Evolutionary conservation across 1,139 yeast genomes (phyloP), one percentile per base, ranked within the genome.

Genomic region (Williopsis jadinii): DNA sequence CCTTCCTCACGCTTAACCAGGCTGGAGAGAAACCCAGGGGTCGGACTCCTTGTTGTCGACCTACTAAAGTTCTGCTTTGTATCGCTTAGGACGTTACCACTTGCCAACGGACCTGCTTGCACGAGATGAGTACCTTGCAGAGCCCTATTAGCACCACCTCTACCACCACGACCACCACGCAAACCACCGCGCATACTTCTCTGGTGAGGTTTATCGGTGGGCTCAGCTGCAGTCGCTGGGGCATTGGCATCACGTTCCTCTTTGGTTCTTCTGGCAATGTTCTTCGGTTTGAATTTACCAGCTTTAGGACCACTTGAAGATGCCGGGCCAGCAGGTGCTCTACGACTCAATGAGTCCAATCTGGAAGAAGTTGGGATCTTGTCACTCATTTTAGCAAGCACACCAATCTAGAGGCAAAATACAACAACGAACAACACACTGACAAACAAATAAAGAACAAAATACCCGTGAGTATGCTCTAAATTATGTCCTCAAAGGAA

Each of bases 201-300:
- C 46, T 66, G 52, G 36, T 8, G 40, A 34, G 13, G 47, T 27
- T 32, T 28, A 35, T 33, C 36, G 24, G 4, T 19, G 24, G 6
- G 6, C 2, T 46, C 51, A n/a, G 49, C 46, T 5, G 36, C 44
- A 29, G 37, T 66, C 14, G 64, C 62, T 1, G 88, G 86, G 0
- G 88, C 88, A 32, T 78, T 77, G 35, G 82, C 79, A 28, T 79
- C 94, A 58, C 96, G 68, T 55, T 86, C 96, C 54, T 84, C 92
- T 52, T 85, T 82, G 15, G 87, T 67, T 58, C 86, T 77, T 61
- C 97, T 70, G 2, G 85, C 86, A 34, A 87, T 95, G 2, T 71
- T 81, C 59, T 87, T 87, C 1, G 96, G 96, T 56, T 80, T 76
- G 62, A 87, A 87, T 60, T 82, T 80, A 28, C 71, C 68, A 15